These are phyloP conservation scores for Trichothecium sympodiale DNA, from an alignment of 2,329 filamentous ascomycete genomes.

Conservation along the genomic window DNA sequence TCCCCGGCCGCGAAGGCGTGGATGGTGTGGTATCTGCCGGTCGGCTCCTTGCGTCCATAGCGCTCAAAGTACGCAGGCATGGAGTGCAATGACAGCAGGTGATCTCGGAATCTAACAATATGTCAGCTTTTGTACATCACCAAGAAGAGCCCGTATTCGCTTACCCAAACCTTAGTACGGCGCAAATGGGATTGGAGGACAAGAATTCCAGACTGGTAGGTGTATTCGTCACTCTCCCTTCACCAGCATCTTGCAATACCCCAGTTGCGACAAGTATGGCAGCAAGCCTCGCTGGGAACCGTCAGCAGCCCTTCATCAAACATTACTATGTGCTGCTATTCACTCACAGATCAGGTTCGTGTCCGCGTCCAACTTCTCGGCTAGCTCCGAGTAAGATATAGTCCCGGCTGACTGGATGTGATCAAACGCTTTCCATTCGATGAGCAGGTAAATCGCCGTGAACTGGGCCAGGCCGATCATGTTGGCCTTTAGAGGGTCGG, in stretches of 20 bases:
- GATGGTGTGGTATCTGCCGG: constrained; percentile 12
- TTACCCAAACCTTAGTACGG: constrained; percentile 2
- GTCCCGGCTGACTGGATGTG: constrained; percentile 14
- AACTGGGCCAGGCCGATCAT: constrained; percentile 2
- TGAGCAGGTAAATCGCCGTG: constrained; percentile 15
- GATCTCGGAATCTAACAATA: constrained; percentile 17
- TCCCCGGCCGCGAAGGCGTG: constrained; percentile 16
- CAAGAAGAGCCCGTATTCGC: too few relatives aligned
- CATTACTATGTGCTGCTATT: neutral
- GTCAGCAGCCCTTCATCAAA: neutral
- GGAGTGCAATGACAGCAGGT: constrained; percentile 10
- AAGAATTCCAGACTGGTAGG: neutral
- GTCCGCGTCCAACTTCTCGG: constrained; percentile 15
- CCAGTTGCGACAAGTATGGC: constrained; percentile 4
- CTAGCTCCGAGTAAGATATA: constrained; percentile 17
- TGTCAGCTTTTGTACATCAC: too few relatives aligned
- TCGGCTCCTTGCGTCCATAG: constrained; percentile 19
- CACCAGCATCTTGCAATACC: constrained; percentile 3
- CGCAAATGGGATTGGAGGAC: neutral
- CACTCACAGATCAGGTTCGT: constrained; percentile 11
- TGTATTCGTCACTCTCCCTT: neutral
- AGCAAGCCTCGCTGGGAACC: constrained; percentile 4
- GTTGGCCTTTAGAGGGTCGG: too few relatives aligned
- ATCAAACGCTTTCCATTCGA: constrained; percentile 20
- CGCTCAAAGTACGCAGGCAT: constrained; percentile 20